A percentile compares a stretch with the other conserved stretches of the same genome.
phyloP scores from a whole-genome alignment of 1,284 basidiomycete genomes.

The Golubevia pallescens region DNA sequence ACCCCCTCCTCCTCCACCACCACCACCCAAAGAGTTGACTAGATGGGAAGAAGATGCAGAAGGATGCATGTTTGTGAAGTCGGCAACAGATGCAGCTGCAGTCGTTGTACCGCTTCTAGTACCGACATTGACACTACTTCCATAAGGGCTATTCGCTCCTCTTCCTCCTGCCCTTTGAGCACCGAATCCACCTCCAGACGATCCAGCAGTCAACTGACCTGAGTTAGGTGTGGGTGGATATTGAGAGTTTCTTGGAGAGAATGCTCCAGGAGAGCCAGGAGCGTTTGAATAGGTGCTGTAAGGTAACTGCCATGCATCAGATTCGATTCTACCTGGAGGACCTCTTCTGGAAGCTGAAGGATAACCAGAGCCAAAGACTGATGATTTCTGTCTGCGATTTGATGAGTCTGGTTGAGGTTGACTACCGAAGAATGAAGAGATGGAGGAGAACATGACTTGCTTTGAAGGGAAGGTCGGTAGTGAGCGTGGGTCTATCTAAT shows the following conservation, averaged over 20 bases:
- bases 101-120: conserved; percentile 2
- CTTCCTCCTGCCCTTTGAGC: background rate
- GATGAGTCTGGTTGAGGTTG: conserved; percentile 3
- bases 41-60: conserved; percentile 36
- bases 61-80: conserved; percentile 43
- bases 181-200: background rate
- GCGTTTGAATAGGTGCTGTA: conserved; percentile 23
- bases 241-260: conserved; percentile 1
- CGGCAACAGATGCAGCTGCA: conserved; percentile 21
- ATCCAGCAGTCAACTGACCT: background rate
- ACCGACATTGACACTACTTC: background rate
- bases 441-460: conserved; percentile 36
- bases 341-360: conserved; percentile 32
- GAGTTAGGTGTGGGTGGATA: background rate
- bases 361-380: conserved; percentile 24
- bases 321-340: conserved; percentile 24
- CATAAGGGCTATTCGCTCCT: background rate
- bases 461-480: no score
- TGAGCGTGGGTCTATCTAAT: no score
- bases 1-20: conserved; percentile 2
- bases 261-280: conserved; percentile 4
- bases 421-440: conserved; percentile 47
- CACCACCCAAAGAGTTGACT: conserved; percentile 13
- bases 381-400: conserved; percentile 15
- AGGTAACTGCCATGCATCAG: conserved; percentile 37